These are phyloP conservation scores for Bipolaris gigantea DNA, from an alignment of 2,329 filamentous ascomycete genomes.

Conservation along the genomic window DNA sequence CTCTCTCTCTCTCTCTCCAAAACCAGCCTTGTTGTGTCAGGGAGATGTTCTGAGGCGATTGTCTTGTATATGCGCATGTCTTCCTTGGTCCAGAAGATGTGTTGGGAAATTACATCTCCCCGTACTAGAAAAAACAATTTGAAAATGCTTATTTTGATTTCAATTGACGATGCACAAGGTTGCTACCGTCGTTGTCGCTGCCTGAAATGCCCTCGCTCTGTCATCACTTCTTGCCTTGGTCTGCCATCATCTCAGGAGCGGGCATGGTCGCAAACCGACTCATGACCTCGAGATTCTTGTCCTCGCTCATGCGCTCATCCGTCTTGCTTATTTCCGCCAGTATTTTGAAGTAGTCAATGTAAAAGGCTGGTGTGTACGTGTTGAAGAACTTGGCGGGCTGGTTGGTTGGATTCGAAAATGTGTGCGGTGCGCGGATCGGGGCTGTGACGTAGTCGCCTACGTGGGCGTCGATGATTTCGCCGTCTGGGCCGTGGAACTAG, in stretches of 20 bases:
- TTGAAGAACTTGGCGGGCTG: slow-evolving; percentile 60
- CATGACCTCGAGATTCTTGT: slow-evolving; percentile 56
- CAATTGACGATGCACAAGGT: too few relatives aligned
- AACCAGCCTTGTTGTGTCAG: not conserved
- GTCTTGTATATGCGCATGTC: too few relatives aligned
- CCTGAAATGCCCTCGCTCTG: not conserved
- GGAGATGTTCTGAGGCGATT: too few relatives aligned
- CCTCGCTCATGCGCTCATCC: slow-evolving; percentile 52
- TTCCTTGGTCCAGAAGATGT: not conserved
- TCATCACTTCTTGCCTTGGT: slow-evolving; percentile 16
- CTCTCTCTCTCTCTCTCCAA: too few relatives aligned
- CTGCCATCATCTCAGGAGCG: slow-evolving; percentile 45
- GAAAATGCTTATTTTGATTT: not conserved
- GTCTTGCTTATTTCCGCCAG: slow-evolving; percentile 51
- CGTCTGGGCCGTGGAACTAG: slow-evolving; percentile 52
- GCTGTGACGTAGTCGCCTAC: slow-evolving; percentile 60
- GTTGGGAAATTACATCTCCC: not conserved
- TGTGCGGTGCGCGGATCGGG: slow-evolving; percentile 58
- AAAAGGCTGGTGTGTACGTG: slow-evolving; percentile 60
- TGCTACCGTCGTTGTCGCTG: too few relatives aligned
- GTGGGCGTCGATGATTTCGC: slow-evolving; percentile 52
- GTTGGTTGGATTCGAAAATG: slow-evolving; percentile 59
- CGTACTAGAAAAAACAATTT: not conserved
- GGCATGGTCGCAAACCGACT: slow-evolving; percentile 54
- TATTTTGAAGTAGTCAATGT: slow-evolving; percentile 61